phyloP scores from a whole-genome alignment of 805 yeast genomes.

The Wickerhamomyces subpelliculosus region DNA sequence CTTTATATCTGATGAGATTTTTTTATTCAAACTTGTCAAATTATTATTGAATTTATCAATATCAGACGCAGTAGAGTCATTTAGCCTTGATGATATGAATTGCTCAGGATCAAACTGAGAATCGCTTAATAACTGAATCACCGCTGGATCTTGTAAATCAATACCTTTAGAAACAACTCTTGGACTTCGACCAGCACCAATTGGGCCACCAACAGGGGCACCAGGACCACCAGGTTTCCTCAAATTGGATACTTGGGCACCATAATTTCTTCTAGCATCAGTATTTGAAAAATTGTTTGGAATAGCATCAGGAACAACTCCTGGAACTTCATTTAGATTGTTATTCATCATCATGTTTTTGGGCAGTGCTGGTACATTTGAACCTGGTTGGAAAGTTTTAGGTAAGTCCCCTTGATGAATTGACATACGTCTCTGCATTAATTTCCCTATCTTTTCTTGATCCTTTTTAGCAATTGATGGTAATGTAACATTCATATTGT shows the following conservation, averaged over 20 bases:
- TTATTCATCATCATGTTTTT: constrained; percentile 8
- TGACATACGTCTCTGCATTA: constrained; percentile 39
- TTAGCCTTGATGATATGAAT: constrained; percentile 39
- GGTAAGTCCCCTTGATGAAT: constrained; percentile 24
- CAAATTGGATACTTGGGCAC: not conserved
- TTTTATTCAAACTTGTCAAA: constrained; percentile 39
- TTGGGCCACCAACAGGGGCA: constrained; percentile 35
- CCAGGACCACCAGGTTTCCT: constrained; percentile 23
- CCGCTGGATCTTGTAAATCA: constrained; percentile 6
- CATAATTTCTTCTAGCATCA: not conserved
- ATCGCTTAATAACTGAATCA: constrained; percentile 26
- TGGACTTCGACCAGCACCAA: not conserved
- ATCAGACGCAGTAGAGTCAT: constrained; percentile 48
- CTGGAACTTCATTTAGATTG: not conserved
- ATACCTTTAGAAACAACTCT: not conserved
- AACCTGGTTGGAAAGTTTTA: constrained; percentile 5
- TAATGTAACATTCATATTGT: constrained; percentile 4
- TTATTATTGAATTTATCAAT: constrained; percentile 45
- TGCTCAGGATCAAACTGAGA: constrained; percentile 35
- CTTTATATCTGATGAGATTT: constrained; percentile 53
- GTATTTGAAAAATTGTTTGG: no score
- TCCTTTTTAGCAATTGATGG: constrained; percentile 29
- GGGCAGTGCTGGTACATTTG: constrained; percentile 24
- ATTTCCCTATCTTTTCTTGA: constrained; percentile 31
- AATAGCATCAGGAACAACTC: no score